Evolutionary conservation across 2,329 filamentous ascomycete species (phyloP).

Genomic region (Fusarium guadeloupense): DNA sequence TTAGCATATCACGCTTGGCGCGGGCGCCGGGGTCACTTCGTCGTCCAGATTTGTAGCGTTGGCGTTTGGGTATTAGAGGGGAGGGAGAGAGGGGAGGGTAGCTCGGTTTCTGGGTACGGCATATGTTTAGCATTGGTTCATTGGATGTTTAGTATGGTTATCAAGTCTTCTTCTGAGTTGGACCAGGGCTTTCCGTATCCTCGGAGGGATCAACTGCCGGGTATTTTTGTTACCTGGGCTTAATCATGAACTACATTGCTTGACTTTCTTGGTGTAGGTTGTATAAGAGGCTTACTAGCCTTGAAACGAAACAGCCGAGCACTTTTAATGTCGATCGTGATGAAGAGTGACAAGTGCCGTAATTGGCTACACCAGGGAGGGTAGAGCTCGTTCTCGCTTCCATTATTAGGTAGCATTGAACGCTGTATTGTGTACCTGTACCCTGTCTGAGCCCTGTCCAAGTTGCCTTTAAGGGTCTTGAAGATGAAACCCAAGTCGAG

Average conservation of each 20-base stretch:
- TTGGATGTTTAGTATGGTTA: conserved; percentile 5
- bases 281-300: conserved; percentile 12
- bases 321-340: conserved; percentile 33
- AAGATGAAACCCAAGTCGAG: background rate
- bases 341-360: conserved; percentile 32
- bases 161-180: conserved; percentile 2
- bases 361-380: conserved; percentile 21
- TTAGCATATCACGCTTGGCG: conserved; percentile 31
- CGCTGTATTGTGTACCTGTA: conserved; percentile 1
- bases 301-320: conserved; percentile 31
- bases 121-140: conserved; percentile 16
- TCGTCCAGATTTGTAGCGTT: conserved; percentile 40
- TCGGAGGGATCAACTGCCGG: conserved; percentile 13
- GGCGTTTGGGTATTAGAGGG: conserved; percentile 40
- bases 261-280: background rate
- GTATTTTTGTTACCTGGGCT: conserved; percentile 5
- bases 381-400: conserved; percentile 8
- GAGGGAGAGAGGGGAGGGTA: conserved; percentile 1
- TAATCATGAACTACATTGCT: conserved; percentile 17
- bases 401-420: background rate
- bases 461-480: conserved; percentile 11
- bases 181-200: conserved; percentile 1
- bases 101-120: conserved; percentile 21
- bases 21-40: conserved; percentile 36
- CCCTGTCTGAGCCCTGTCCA: no score